These are phyloP conservation scores for Babesia sp. DNA, from an alignment of 169 alveolate genomes.

Conservation along the genomic window DNA sequence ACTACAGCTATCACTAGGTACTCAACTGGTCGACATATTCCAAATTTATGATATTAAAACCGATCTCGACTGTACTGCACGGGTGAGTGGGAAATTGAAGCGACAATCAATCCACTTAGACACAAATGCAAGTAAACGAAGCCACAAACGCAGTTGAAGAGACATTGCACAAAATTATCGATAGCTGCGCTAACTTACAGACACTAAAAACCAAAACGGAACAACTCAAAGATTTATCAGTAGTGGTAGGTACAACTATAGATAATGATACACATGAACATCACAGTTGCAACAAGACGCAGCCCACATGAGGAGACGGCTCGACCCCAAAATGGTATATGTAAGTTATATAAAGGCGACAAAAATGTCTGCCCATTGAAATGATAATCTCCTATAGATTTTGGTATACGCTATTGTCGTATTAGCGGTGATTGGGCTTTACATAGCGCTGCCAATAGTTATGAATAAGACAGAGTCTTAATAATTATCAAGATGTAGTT, in stretches of 20 bases:
- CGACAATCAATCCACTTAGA: not conserved
- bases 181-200: conserved; percentile 36
- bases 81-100: conserved; percentile 5
- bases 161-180: conserved; percentile 22
- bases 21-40: conserved; percentile 16
- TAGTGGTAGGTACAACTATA: conserved; percentile 3
- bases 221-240: conserved; percentile 15
- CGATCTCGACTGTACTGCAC: conserved; percentile 20
- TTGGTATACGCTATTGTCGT: not conserved
- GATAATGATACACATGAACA: not conserved
- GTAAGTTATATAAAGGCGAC: conserved; percentile 7
- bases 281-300: conserved; percentile 22
- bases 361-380: not conserved
- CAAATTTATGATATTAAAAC: conserved; percentile 18
- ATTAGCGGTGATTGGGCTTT: conserved; percentile 8
- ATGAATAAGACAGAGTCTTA: not conserved
- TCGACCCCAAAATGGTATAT: not conserved
- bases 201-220: conserved; percentile 15
- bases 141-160: conserved; percentile 19
- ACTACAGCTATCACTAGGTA: not conserved
- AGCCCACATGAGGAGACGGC: not conserved
- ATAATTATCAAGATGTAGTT: no score
- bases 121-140: conserved; percentile 14
- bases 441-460: conserved; percentile 22
- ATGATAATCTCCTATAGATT: not conserved